These are phyloP conservation scores for Epichloe sibirici DNA, from an alignment of 2,329 filamentous ascomycete genomes.

Conservation along the genomic window DNA sequence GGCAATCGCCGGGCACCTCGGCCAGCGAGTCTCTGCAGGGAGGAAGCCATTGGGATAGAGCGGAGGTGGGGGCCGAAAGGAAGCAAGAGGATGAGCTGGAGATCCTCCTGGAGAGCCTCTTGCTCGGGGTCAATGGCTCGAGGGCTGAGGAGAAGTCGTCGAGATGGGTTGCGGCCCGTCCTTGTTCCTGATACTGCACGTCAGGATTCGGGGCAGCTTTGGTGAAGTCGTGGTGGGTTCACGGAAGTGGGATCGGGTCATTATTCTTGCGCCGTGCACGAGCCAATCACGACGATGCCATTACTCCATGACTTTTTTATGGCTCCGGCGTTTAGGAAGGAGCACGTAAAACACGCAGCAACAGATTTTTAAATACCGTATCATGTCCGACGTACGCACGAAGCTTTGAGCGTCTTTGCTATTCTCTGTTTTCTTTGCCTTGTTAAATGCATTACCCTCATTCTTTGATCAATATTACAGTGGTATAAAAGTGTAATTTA, in stretches of 20 bases:
- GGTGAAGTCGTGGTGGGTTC: conserved; percentile 9
- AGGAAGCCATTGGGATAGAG: conserved; percentile 43
- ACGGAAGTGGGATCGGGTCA: conserved; percentile 19
- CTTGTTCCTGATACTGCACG: conserved; percentile 7
- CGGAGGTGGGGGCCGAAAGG: conserved; percentile 16
- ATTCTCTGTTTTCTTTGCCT: no score
- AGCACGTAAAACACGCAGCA: no score
- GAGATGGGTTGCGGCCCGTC: conserved; percentile 4
- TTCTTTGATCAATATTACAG: no score
- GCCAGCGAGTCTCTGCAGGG: conserved; percentile 61
- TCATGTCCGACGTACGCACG: no score
- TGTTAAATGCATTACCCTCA: no score
- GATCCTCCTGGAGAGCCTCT: conserved; percentile 23
- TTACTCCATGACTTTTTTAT: conserved; percentile 9
- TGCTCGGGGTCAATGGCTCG: conserved; percentile 24
- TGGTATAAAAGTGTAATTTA: no score
- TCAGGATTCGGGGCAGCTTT: conserved; percentile 20
- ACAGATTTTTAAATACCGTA: no score
- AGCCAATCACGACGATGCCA: conserved; percentile 18
- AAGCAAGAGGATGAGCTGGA: conserved; percentile 16
- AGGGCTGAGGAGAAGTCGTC: conserved; percentile 13
- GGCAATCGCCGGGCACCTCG: conserved; percentile 57
- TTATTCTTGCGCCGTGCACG: conserved; percentile 17
- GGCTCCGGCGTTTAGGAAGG: background rate
- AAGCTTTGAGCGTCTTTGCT: no score